Conservation (phyloP, 345 rosid genomes). For the Adansonia digitata region DNA sequence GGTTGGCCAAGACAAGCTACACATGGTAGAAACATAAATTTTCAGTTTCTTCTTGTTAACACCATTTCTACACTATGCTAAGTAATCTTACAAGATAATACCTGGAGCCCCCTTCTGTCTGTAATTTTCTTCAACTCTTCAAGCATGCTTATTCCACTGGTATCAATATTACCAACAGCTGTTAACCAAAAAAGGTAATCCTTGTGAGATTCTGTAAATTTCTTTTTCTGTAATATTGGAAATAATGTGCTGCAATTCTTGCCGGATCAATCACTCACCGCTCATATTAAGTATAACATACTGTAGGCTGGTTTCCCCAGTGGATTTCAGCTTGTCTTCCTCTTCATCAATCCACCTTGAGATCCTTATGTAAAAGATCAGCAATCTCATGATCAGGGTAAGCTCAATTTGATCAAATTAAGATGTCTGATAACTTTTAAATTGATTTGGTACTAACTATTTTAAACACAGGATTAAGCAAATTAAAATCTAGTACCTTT, state of each 20-base stretch:
- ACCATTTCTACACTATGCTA: background rate
- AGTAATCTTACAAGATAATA: slow-evolving; percentile 1
- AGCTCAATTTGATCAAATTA: background rate
- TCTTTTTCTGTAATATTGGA: background rate
- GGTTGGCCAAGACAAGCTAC: slow-evolving; percentile 78
- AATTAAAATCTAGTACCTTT: slow-evolving; percentile 42
- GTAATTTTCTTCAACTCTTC: slow-evolving; percentile 57
- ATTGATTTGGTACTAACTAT: background rate
- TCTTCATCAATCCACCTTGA: slow-evolving; percentile 79
- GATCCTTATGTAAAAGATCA: slow-evolving; percentile 39
- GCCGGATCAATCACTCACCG: slow-evolving; percentile 27
- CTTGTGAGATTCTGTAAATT: background rate
- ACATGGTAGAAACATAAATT: background rate
- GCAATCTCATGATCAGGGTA: background rate
- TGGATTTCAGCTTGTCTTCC: slow-evolving; percentile 56
- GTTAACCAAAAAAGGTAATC: slow-evolving; percentile 9
- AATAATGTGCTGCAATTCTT: background rate
- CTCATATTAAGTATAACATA: slow-evolving; percentile 69
- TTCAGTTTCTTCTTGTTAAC: background rate
- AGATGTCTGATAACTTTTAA: background rate
- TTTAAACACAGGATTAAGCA: background rate
- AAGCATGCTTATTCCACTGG: slow-evolving; percentile 97
- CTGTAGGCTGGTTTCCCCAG: slow-evolving; percentile 46
- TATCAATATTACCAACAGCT: slow-evolving; percentile 90
- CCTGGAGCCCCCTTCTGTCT: slow-evolving; percentile 67